Conservation (phyloP, 805 yeast species). For the Candida maltosa region DNA sequence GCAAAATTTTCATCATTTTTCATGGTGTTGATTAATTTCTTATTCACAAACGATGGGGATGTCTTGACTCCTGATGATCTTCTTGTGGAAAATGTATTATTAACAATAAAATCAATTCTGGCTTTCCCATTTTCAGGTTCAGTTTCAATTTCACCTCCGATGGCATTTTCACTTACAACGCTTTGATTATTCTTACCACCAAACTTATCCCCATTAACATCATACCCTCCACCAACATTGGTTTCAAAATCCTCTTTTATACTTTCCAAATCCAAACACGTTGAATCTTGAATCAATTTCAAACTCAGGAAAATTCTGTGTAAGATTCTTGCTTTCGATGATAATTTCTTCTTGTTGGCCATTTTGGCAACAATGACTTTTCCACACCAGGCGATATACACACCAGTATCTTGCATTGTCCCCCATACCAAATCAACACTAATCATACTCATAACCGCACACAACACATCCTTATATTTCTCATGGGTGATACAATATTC, state of each 20-base stretch:
- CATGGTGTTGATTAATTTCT: conserved; percentile 42
- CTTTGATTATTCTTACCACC: conserved; percentile 9
- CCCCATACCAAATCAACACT: conserved; percentile 90
- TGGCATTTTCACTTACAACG: background rate
- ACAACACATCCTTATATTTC: conserved; percentile 79
- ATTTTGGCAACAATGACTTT: conserved; percentile 68
- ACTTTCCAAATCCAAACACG: conserved; percentile 41
- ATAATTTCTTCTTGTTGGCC: conserved; percentile 58
- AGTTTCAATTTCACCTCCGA: background rate
- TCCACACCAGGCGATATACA: conserved; percentile 75
- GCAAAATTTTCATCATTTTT: conserved; percentile 58
- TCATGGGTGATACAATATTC: conserved; percentile 49
- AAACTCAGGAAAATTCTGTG: conserved; percentile 77
- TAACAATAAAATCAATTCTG: conserved; percentile 23
- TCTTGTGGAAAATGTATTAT: conserved; percentile 8
- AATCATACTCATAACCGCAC: conserved; percentile 82
- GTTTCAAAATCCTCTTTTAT: conserved; percentile 32
- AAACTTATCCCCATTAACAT: conserved; percentile 33
- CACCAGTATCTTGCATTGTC: conserved; percentile 78
- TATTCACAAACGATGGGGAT: conserved; percentile 40
- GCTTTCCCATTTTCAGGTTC: conserved; percentile 11
- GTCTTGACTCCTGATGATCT: conserved; percentile 9
- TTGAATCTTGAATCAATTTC: conserved; percentile 74
- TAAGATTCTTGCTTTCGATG: conserved; percentile 71
- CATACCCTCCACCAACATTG: conserved; percentile 25